Percentiles rank a stretch among this genome's conserved stretches.
phyloP scores from a whole-genome alignment of 1,284 basidiomycete species.

The Puccinia coronata region DNA sequence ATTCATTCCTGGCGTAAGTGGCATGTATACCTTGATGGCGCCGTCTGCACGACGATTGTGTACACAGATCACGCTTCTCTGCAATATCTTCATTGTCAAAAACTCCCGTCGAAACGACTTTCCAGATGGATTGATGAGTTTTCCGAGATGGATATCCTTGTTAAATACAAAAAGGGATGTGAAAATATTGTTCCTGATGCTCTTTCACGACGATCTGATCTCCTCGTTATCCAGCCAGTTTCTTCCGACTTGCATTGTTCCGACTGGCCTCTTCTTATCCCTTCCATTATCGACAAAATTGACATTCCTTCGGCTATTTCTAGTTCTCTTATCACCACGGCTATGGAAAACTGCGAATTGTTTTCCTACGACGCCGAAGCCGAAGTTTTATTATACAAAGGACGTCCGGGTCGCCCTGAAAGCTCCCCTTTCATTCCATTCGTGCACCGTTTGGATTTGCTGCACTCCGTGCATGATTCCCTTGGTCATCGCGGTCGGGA shows the following conservation, averaged over 20 bases:
- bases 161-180: conserved; percentile 59
- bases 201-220: conserved; percentile 54
- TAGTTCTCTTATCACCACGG: not conserved
- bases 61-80: conserved; percentile 61
- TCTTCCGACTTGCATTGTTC: too few relatives aligned
- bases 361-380: not conserved
- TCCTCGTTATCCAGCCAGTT: too few relatives aligned
- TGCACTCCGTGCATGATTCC: not conserved
- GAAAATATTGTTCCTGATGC: conserved; percentile 60
- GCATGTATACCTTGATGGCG: conserved; percentile 53
- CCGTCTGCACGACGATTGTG: conserved; percentile 54
- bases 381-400: not conserved
- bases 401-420: not conserved
- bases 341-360: not conserved
- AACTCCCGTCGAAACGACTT: conserved; percentile 59
- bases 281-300: too few relatives aligned
- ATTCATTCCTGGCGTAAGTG: conserved; percentile 50
- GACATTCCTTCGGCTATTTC: too few relatives aligned
- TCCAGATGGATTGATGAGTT: conserved; percentile 60
- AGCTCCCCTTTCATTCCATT: not conserved
- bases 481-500: conserved; percentile 6
- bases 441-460: not conserved
- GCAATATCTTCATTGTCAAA: conserved; percentile 59
- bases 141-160: conserved; percentile 55
- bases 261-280: too few relatives aligned